Percentiles rank a stretch among this genome's conserved stretches.
Evolutionary conservation across 495 filamentous ascomycete genomes (phyloP).

Genomic region (Hyaloscypha hepaticicola): DNA sequence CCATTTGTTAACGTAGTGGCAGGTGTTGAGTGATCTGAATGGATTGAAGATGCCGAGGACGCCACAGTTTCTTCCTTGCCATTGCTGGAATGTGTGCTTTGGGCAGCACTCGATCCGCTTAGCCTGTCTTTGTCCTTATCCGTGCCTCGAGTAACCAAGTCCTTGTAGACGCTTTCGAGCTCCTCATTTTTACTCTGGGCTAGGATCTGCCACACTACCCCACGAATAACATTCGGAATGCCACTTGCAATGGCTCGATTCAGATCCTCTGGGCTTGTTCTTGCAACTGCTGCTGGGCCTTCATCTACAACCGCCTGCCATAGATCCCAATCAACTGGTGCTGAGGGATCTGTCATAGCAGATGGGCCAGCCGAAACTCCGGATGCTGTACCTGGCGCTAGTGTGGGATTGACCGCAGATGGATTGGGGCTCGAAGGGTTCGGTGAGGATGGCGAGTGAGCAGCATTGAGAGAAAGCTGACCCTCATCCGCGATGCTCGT

Average conservation of each 20-base stretch:
- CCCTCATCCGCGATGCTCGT: conserved; percentile 53
- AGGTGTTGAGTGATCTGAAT: conserved; percentile 73
- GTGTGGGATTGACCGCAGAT: conserved; percentile 53
- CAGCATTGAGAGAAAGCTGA: conserved; percentile 38
- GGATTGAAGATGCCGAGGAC: conserved; percentile 79
- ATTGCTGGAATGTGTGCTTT: conserved; percentile 36
- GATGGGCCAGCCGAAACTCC: conserved; percentile 72
- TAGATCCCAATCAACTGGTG: conserved; percentile 88
- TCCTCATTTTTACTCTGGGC: conserved; percentile 92
- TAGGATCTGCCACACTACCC: conserved; percentile 96
- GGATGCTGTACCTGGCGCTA: conserved; percentile 81
- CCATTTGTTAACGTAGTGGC: conserved; percentile 60
- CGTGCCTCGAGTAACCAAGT: conserved; percentile 76
- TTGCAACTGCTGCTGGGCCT: conserved; percentile 80
- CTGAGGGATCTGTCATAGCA: conserved; percentile 57
- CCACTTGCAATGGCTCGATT: conserved; percentile 88
- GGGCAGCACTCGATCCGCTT: conserved; percentile 41
- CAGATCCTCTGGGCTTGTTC: conserved; percentile 82
- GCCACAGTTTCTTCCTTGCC: conserved; percentile 56
- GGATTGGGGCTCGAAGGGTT: conserved; percentile 49
- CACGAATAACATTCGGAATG: conserved; percentile 90
- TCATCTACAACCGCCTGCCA: conserved; percentile 96
- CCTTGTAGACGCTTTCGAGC: conserved; percentile 81
- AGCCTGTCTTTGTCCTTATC: conserved; percentile 70
- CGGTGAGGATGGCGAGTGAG: conserved; percentile 47